phyloP scores from a whole-genome alignment of 1,284 basidiomycete species.

The Heliocybe sulcata region DNA sequence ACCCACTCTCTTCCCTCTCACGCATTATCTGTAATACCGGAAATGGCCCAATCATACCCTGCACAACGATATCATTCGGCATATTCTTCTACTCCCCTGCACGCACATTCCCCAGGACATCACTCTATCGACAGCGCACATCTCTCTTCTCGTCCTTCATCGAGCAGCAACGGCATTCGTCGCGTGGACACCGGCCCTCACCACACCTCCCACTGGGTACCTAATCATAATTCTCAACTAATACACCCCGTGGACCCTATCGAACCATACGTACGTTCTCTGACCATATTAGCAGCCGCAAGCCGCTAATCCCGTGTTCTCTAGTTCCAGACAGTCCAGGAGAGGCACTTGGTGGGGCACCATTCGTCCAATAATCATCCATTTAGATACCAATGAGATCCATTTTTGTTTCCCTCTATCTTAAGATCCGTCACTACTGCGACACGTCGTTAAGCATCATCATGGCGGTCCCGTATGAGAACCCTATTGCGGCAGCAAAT shows the following conservation, averaged over 20 bases:
- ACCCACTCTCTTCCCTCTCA: constrained; percentile 29
- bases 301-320: constrained; percentile 3
- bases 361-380: constrained; percentile 36
- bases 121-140: background rate
- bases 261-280: constrained; percentile 57
- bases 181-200: constrained; percentile 15
- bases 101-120: constrained; percentile 1
- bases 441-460: constrained; percentile 28
- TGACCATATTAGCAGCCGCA: too few relatives aligned
- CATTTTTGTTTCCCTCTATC: constrained; percentile 18
- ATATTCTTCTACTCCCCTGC: constrained; percentile 11
- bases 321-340: constrained; percentile 37
- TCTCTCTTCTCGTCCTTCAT: background rate
- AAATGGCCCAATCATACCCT: constrained; percentile 42
- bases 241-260: constrained; percentile 38
- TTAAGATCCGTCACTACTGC: constrained; percentile 30
- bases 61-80: constrained; percentile 11
- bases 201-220: constrained; percentile 11
- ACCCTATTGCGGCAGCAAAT: constrained; percentile 22
- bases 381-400: constrained; percentile 42
- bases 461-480: constrained; percentile 27
- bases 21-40: constrained; percentile 50
- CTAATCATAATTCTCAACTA: constrained; percentile 20
- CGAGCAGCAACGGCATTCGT: background rate
- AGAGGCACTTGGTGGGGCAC: constrained; percentile 43